Base-by-base conservation (phyloP, 176 grass and related monocot species). In the Cocos nucifera region DNA sequence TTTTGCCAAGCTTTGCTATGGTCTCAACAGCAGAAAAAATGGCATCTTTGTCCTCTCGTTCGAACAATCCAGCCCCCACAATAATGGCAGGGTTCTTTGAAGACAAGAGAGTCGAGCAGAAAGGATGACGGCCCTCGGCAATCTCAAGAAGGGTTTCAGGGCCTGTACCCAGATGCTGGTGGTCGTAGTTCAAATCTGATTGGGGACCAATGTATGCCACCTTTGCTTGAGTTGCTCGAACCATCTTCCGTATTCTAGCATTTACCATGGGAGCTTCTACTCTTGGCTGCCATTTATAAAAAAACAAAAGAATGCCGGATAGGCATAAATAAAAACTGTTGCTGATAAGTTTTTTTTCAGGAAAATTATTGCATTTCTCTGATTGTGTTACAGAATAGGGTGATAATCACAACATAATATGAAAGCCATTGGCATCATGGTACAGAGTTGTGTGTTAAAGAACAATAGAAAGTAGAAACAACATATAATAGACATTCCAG, bases 241-340 rank as follows among this genome's bases (percentile, higher is more conserved):
- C 94, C 52, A 79, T 83, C 81, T 99, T 98, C 62, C 6, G 67
- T 65, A 99, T 93, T 77, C 94, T 83, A 52, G 94, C 94, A 76
- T 99, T 99, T 22, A 99, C 81, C 74, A 99, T 93, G 17, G 94
- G 78, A 55, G 94, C 94, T 73, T 99, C 94, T 61, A 89, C 82
- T 70, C 94, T 93, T 59, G 94, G 88, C 94, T 99, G 82, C 19
- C 50, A 62, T 55, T 77, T 75, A 12, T 9, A 44, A 2, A 44
- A 12, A 2, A 3, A 14, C 0, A 10, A 44, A 44, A 12, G 12
- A 44, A 44, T 6, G 7, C 32, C 1, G 32, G 32, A 35, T 35
- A 6, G 0, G 32, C 6, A 35, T 9, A 35, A 35, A 35, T 35
- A 9, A 6, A 35, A 35, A 35, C 1, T 35, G 1, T 35, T 10